Percentiles rank a stretch among this genome's conserved stretches.
These are phyloP conservation scores for Penicillium salamii DNA, from an alignment of 495 filamentous ascomycete species.

Conservation along the genomic window DNA sequence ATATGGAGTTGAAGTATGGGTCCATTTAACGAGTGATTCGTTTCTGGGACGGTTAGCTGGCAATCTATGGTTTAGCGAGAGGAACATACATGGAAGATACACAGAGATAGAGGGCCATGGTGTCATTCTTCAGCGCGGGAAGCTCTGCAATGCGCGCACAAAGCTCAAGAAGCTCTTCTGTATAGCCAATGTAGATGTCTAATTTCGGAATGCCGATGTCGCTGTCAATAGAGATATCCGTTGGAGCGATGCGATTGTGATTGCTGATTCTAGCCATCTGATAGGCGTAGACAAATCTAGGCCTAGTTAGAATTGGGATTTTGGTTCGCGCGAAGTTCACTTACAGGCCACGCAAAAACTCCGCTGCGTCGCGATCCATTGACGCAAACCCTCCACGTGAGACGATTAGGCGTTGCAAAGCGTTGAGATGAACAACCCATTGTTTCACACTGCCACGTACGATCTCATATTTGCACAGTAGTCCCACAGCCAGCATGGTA, in stretches of 20 bases:
- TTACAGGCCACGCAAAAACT: slow-evolving; percentile 43
- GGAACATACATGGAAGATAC: slow-evolving; percentile 34
- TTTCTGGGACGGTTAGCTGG: slow-evolving; percentile 24
- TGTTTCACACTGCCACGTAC: slow-evolving; percentile 44
- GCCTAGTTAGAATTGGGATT: not conserved
- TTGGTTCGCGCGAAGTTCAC: slow-evolving; percentile 1
- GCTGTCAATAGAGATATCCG: slow-evolving; percentile 16
- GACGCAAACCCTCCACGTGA: slow-evolving; percentile 36
- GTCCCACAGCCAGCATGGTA: slow-evolving; percentile 38
- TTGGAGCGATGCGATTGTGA: slow-evolving; percentile 22
- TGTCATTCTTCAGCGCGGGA: slow-evolving; percentile 23
- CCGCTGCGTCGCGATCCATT: slow-evolving; percentile 34
- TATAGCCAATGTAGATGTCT: slow-evolving; percentile 46
- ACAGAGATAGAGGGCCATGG: slow-evolving; percentile 23
- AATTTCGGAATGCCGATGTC: slow-evolving; percentile 30
- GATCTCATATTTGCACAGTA: slow-evolving; percentile 45
- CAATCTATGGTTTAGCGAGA: not conserved
- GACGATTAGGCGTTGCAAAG: slow-evolving; percentile 37
- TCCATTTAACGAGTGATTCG: slow-evolving; percentile 36
- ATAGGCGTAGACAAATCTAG: slow-evolving; percentile 39
- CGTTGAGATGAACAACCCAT: slow-evolving; percentile 42
- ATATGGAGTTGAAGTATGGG: slow-evolving; percentile 25
- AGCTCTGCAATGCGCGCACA: slow-evolving; percentile 40
- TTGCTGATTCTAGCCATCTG: slow-evolving; percentile 42
- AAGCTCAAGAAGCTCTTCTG: slow-evolving; percentile 40